Evolutionary conservation across 257 asterid genomes (phyloP).

Genomic region (Solanum paucissectum): DNA sequence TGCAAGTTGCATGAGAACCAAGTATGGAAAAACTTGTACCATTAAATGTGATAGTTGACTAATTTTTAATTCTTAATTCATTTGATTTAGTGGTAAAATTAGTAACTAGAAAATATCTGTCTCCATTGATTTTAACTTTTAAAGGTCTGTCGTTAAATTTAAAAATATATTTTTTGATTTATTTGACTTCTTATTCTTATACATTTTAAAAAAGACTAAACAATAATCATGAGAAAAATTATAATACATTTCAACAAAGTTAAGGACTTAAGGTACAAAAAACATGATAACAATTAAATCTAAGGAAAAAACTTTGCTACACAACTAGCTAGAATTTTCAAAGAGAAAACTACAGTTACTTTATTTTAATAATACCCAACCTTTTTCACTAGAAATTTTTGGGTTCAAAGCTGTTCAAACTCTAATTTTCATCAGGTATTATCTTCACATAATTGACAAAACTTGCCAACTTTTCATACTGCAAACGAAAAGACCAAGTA

Average conservation of each 20-base stretch:
- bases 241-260: background rate
- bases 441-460: background rate
- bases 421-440: background rate
- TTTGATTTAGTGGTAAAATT: too few species aligned
- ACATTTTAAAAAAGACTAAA: background rate
- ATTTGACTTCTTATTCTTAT: background rate
- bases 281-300: background rate
- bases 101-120: too few species aligned
- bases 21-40: background rate
- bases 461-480: background rate
- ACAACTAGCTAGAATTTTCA: background rate
- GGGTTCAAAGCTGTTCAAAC: background rate
- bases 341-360: background rate
- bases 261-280: background rate
- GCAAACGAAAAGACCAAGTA: background rate
- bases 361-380: background rate
- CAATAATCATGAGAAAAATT: background rate
- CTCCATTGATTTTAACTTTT: background rate
- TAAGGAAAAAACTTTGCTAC: background rate
- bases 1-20: background rate
- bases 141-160: background rate
- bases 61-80: too few species aligned
- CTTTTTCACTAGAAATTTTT: background rate
- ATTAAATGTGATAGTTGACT: background rate
- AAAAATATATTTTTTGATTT: background rate